Evolutionary conservation across 768 basidiomycete genomes (phyloP).

Genomic region (Kwoniella pini): DNA sequence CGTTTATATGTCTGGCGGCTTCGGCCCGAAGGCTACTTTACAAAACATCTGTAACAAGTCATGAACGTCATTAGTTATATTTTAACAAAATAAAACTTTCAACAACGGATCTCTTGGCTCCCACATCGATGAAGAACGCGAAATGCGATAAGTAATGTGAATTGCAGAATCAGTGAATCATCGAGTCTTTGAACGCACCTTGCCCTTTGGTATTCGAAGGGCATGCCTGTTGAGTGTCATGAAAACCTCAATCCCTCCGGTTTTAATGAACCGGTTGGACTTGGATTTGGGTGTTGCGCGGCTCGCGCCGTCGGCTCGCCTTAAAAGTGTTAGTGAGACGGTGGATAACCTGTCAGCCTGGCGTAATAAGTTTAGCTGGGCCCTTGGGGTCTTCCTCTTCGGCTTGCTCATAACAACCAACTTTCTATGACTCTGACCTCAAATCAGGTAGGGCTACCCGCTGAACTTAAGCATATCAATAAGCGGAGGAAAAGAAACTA

Average conservation of each 20-base stretch:
- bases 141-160: conserved; percentile 81
- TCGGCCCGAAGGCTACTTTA: conserved; percentile 15
- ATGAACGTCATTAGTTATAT: conserved; percentile 46
- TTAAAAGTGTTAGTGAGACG: conserved; percentile 35
- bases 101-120: conserved; percentile 75
- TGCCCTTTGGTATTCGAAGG: conserved; percentile 73
- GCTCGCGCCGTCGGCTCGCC: conserved; percentile 27
- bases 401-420: conserved; percentile 59
- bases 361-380: conserved; percentile 60
- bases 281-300: conserved; percentile 50
- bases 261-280: conserved; percentile 23
- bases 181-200: conserved; percentile 65
- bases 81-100: conserved; percentile 58
- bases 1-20: conserved; percentile 4
- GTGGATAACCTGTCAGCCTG: conserved; percentile 29
- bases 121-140: conserved; percentile 77
- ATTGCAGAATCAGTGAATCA: conserved; percentile 63
- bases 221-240: conserved; percentile 68
- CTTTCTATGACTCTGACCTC: conserved; percentile 61
- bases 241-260: conserved; percentile 42
- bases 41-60: conserved; percentile 38
- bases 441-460: conserved; percentile 80
- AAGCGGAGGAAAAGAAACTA: conserved; percentile 90
- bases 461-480: conserved; percentile 88
- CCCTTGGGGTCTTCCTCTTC: conserved; percentile 39